A percentile compares a stretch with the other conserved stretches of the same genome.
phyloP scores from a whole-genome alignment of 805 yeast genomes.

The Danielozyma ontarioensis region DNA sequence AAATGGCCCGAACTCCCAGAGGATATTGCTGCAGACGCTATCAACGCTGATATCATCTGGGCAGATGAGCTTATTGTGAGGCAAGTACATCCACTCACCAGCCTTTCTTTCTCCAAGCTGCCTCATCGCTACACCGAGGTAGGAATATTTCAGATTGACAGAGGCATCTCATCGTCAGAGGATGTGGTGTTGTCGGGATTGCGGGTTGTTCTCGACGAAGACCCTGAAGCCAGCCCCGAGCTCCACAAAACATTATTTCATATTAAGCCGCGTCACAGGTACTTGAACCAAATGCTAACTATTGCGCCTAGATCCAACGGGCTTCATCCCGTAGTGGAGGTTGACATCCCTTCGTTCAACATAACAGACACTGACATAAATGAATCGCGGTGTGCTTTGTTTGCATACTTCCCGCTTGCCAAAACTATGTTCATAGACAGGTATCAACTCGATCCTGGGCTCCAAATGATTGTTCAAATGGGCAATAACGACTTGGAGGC shows the following conservation, averaged over 20 bases:
- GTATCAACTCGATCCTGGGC: conserved; percentile 27
- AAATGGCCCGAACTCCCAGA: conserved; percentile 1
- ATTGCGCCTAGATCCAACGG: conserved; percentile 21
- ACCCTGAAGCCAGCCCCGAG: conserved; percentile 11
- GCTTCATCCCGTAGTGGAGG: conserved; percentile 29
- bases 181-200: conserved; percentile 34
- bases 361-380: neutral
- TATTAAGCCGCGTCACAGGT: conserved; percentile 35
- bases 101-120: neutral
- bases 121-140: conserved; percentile 21
- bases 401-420: conserved; percentile 21
- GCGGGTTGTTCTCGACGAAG: conserved; percentile 22
- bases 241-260: conserved; percentile 36
- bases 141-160: conserved; percentile 31
- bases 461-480: conserved; percentile 18
- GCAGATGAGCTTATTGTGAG: conserved; percentile 1
- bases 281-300: conserved; percentile 1
- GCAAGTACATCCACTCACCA: neutral
- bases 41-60: neutral
- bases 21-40: neutral
- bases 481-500: conserved; percentile 35
- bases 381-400: neutral
- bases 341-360: neutral
- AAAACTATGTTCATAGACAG: conserved; percentile 33
- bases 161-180: conserved; percentile 20